A percentile compares a stretch with the other conserved stretches of the same genome.
Evolutionary conservation across 306 rosid species (phyloP).

Genomic region (Lupinus albus): DNA sequence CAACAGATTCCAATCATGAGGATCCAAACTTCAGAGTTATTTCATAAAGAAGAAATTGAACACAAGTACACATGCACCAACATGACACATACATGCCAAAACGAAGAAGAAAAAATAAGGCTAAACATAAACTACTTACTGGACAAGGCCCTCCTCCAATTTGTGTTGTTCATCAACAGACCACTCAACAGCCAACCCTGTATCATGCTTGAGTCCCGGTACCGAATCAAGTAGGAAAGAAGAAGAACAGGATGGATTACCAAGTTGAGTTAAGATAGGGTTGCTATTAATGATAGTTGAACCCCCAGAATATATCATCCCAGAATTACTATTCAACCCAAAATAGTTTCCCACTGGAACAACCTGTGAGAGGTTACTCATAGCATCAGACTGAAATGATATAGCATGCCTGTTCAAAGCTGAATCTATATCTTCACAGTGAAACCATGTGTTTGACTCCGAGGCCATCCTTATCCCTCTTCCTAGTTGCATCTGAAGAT

Average conservation of each 20-base stretch:
- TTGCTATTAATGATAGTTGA: slow-evolving; percentile 56
- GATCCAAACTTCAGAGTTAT: slow-evolving; percentile 12
- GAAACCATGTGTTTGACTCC: slow-evolving; percentile 77
- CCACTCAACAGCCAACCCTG: slow-evolving; percentile 96
- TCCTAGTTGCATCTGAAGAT: slow-evolving; percentile 33
- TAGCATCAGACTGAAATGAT: slow-evolving; percentile 78
- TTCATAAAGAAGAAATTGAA: slow-evolving; percentile 20
- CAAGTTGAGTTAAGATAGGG: slow-evolving; percentile 64
- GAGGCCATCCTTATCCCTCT: slow-evolving; percentile 62
- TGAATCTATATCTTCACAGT: slow-evolving; percentile 58
- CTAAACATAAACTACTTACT: slow-evolving; percentile 58
- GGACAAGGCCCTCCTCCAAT: slow-evolving; percentile 81
- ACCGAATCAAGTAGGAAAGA: slow-evolving; percentile 82
- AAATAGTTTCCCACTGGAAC: slow-evolving; percentile 75
- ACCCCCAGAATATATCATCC: slow-evolving; percentile 68
- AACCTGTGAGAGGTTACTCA: slow-evolving; percentile 75
- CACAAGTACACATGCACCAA: slow-evolving; percentile 29
- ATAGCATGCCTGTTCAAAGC: slow-evolving; percentile 74
- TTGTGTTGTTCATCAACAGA: slow-evolving; percentile 84
- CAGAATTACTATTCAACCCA: slow-evolving; percentile 53
- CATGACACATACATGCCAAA: slow-evolving; percentile 9
- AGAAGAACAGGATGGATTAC: slow-evolving; percentile 58
- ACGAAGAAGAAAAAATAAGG: neutral
- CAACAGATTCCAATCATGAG: neutral
- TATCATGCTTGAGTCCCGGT: slow-evolving; percentile 91